phyloP scores from a whole-genome alignment of 192 early-diverging fungal species.

The Gamsiella multidivaricata region DNA sequence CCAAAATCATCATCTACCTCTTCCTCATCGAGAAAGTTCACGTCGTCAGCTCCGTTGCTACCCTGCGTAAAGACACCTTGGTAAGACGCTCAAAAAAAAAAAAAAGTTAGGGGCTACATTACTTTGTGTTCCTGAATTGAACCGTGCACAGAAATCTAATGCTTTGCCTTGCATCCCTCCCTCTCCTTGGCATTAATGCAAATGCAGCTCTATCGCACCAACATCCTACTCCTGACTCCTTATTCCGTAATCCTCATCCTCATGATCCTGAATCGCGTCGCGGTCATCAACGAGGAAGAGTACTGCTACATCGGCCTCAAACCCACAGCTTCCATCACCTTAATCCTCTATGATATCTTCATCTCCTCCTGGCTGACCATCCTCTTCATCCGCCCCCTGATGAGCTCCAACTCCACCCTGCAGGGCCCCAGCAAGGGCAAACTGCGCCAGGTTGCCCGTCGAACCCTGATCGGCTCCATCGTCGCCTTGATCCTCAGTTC shows the following conservation, averaged over 20 bases:
- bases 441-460: slow-evolving; percentile 50
- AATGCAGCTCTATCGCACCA: slow-evolving; percentile 48
- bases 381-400: slow-evolving; percentile 36
- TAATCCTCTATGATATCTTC: slow-evolving; percentile 42
- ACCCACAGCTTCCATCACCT: slow-evolving; percentile 23
- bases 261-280: slow-evolving; percentile 44
- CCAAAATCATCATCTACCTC: slow-evolving; percentile 56
- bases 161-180: too few species aligned
- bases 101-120: too few species aligned
- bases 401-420: slow-evolving; percentile 20
- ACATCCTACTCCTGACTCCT: slow-evolving; percentile 47
- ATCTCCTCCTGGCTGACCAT: slow-evolving; percentile 33
- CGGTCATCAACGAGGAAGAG: slow-evolving; percentile 28
- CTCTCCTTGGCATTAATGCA: too few species aligned
- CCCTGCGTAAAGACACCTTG: slow-evolving; percentile 18
- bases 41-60: slow-evolving; percentile 21
- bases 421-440: slow-evolving; percentile 35
- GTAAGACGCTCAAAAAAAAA: too few species aligned
- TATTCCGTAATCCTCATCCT: slow-evolving; percentile 42
- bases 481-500: slow-evolving; percentile 53
- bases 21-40: slow-evolving; percentile 61
- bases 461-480: slow-evolving; percentile 54
- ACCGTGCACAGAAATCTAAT: too few species aligned
- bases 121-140: too few species aligned
- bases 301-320: slow-evolving; percentile 36